These are phyloP conservation scores for Sporothrix pallida DNA, from an alignment of 2,329 filamentous ascomycete species.

Conservation along the genomic window DNA sequence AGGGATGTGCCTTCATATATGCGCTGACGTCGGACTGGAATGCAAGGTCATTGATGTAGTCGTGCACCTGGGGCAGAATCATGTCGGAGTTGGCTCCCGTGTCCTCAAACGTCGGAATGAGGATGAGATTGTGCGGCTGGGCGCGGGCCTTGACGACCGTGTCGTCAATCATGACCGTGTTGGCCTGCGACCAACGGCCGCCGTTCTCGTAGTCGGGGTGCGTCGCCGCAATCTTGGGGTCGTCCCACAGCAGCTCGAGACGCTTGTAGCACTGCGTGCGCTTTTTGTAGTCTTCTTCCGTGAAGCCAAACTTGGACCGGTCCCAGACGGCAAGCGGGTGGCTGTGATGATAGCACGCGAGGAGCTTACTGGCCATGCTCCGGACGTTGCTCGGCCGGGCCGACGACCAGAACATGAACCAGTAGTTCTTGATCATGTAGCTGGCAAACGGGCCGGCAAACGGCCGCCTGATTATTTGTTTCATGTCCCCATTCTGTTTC, in stretches of 20 bases:
- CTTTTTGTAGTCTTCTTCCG: conserved; percentile 64
- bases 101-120: conserved; percentile 77
- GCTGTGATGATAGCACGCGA: conserved; percentile 46
- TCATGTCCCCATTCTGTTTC: conserved; percentile 51
- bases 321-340: conserved; percentile 75
- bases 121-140: conserved; percentile 83
- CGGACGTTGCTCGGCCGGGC: conserved; percentile 75
- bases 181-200: conserved; percentile 73
- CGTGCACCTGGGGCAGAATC: conserved; percentile 64
- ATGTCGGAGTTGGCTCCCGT: conserved; percentile 48
- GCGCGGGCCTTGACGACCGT: conserved; percentile 76
- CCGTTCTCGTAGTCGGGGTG: conserved; percentile 49
- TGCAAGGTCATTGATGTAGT: conserved; percentile 63
- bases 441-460: conserved; percentile 71
- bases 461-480: conserved; percentile 69
- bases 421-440: conserved; percentile 76
- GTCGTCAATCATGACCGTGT: conserved; percentile 92
- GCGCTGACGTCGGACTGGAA: conserved; percentile 65
- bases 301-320: conserved; percentile 76
- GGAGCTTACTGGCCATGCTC: conserved; percentile 68
- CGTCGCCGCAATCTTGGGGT: conserved; percentile 50
- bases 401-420: conserved; percentile 90
- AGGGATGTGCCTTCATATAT: conserved; percentile 61
- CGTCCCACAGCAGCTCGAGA: conserved; percentile 72
- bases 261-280: conserved; percentile 92